Evolutionary conservation across 768 basidiomycete species (phyloP), one percentile per base, ranked within the genome.

Genomic region (Pisolithus tinctorius): DNA sequence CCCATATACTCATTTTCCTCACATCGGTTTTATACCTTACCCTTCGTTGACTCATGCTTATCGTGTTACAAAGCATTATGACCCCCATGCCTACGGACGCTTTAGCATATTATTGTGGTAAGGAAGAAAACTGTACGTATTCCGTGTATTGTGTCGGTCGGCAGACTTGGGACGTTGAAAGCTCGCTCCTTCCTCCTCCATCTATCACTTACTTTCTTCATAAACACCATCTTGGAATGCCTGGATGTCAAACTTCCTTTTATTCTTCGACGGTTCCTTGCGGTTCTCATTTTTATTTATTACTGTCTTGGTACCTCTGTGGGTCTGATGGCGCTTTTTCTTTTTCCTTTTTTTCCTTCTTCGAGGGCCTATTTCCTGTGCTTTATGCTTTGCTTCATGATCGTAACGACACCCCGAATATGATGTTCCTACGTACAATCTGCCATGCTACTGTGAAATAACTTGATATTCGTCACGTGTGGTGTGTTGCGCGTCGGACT

Each of bases 41-140:
- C 29, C 27, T 39, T 51, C 43, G 25, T 26, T 46, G 31, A 27
- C 16, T 51, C 42, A 31, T 42, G 49, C 41, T 53, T 58, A 49
- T 23, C 48, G 55, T 62, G 31, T 30, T 25, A 23, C 49, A 40
- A 52, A 49, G 48, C 50, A 41, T 62, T 58, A 64, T 63, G 62
- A 55, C 58, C 64, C 62, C 64, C 62, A 55, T 58, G 57, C 34
- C 56, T 49, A 62, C 60, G 64, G 64, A 64, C 58, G 48, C 55
- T 47, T 47, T 36, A 34, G 58, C 62, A 63, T 54, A 53, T 53
- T 54, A 58, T 60, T 45, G 50, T 53, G 56, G 58, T 61, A 49
- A 52, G 57, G 63, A 50, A 30, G 40, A 49, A 20, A 20, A 13
- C 6, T n/a, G 34, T 11, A 34, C 41, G 47, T 38, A 25, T 51